Evolutionary conservation across 768 basidiomycete species (phyloP), one percentile per base, ranked within the genome.

Genomic region (Ramaria sp.): DNA sequence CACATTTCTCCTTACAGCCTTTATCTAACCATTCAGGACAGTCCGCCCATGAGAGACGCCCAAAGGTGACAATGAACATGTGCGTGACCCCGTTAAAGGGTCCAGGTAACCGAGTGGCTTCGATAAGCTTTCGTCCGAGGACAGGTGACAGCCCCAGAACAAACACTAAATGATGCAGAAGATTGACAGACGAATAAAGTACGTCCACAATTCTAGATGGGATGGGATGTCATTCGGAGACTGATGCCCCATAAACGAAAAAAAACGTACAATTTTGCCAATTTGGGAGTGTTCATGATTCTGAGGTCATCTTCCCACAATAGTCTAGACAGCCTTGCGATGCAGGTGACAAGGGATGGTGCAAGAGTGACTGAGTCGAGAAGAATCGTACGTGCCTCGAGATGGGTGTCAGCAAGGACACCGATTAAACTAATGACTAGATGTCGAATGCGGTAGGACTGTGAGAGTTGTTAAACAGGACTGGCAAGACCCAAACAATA

Each of bases 51-150:
- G 82, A 80, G 45, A 92, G 68, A 57, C 88, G 75, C 37, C 88
- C 85, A 52, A 92, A 77, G 0, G 81, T 78, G n/a, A 88, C 80
- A 27, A 82, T 78, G 62, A 88, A 89, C 63, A 81, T 73, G 59
- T 91, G 81, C 12, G 71, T 71, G 25, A 86, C 66, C 30, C 81
- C 81, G 59, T 77, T 80, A 62, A 83, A 83, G 27, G 72, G 70
- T 30, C 78, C 75, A 45, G 52, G 50, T 50, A 48, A 69, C 67
- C 12, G 76, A 69, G 15, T 59, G 16, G 80, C 77, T 39, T 73
- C 69, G 54, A 77, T 76, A 28, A 90, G 73, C 62, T 78, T 79
- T 36, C 73, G 71, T 38, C 78, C 76, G 50, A 89, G 67, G 62
- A 79, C 75, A 45, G 78, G 63, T 10, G 67, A 65, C 12, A 78